Conservation (phyloP, 306 rosid genomes). For the Cucurbita ficifolia region DNA sequence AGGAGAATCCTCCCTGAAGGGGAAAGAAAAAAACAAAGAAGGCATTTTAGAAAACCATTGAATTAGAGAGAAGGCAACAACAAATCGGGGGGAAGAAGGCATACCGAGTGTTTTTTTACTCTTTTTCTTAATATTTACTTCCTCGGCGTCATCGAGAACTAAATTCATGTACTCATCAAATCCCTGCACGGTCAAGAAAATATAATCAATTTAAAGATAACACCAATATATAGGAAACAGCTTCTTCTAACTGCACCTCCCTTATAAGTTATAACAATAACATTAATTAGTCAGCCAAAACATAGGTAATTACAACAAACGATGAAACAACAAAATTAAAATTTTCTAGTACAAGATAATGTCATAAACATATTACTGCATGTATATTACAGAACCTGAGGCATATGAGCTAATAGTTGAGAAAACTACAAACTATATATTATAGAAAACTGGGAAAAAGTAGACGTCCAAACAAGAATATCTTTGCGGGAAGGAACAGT, state of each 20-base stretch:
- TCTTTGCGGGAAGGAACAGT: not conserved
- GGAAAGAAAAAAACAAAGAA: not conserved
- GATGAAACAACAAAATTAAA: not conserved
- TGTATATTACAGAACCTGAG: not conserved
- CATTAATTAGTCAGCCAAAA: not conserved
- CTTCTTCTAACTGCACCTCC: not conserved
- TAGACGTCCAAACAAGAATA: not conserved
- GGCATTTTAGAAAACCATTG: conserved; percentile 8
- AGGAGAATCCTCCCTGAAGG: conserved; percentile 71
- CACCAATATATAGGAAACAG: not conserved
- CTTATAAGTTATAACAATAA: not conserved
- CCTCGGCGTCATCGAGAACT: conserved; percentile 57
- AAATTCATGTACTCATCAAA: conserved; percentile 66
- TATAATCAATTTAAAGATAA: not conserved
- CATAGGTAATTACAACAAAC: not conserved
- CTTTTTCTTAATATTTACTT: conserved; percentile 66
- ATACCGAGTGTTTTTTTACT: conserved; percentile 56
- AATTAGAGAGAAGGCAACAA: not conserved
- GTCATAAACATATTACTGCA: not conserved
- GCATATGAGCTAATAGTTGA: not conserved
- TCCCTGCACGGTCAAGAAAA: conserved; percentile 28
- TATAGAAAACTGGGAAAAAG: not conserved
- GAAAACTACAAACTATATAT: not conserved
- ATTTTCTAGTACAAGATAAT: not conserved
- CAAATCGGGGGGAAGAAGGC: not conserved